Base-by-base conservation (phyloP, 2,329 filamentous ascomycete genomes). In the Aspergillus spinulosporus region DNA sequence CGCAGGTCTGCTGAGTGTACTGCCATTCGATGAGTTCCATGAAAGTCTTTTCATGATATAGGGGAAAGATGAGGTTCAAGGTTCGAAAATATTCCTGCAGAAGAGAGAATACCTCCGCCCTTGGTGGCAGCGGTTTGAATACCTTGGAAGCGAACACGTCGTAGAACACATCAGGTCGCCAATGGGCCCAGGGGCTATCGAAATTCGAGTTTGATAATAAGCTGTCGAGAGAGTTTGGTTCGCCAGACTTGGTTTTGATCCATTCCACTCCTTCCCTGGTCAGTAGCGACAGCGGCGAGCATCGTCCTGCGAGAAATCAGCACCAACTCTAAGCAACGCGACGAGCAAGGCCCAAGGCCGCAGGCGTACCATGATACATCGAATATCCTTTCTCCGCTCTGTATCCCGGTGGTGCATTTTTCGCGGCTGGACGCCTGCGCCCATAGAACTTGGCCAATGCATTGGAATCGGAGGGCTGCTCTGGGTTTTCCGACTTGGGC, bases 11-110 rank as follows among this genome's bases (percentile, higher is more conserved):
- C 50, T 86, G 80, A 0, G 91, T 94, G 73, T 97, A 97, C 71
- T 97, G 92, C 69, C 89, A 87, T 69, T 97, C 91, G 11, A 97
- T 90, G 8, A 97, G 81, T 68, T 94, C 90, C 90, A 97, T 97
- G 68, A 97, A 97, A 0, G 92, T 96, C 0, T 90, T 89, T 70
- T 96, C 91, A 73, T 97, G 92, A 68, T 96, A 97, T 3, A 97
- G 81, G 2, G 93, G 93, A 68, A 97, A 96, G 81, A 97, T 92
- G 82, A 90, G 92, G 77, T 97, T 97, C 79, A 97, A 95, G 72
- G 96, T 96, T 66, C 92, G 89, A 64, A 97, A 97, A 68, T 88
- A 97, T 73, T 97, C 92, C 70, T 88, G 90, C 52, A 96, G 82
- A 39, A 97, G 77, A 3, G 90, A 92, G 59, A 95, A 77, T 0